phyloP scores from a whole-genome alignment of 345 rosid species.

The Eucalyptus guilfoylei region DNA sequence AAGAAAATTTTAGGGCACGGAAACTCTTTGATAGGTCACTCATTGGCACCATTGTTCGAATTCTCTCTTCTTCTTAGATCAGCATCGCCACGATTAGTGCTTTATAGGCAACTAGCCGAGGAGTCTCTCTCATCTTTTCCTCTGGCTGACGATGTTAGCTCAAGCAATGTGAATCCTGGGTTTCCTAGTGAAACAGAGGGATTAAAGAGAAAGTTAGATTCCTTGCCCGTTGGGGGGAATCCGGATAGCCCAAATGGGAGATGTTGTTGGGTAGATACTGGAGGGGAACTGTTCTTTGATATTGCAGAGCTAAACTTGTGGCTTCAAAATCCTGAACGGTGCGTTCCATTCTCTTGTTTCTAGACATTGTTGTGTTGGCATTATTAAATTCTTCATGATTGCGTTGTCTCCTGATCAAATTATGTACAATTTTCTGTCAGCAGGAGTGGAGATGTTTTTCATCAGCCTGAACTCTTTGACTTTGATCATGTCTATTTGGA shows the following conservation, averaged over 20 bases:
- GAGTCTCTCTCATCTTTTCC: conserved; percentile 95
- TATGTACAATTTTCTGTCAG: not conserved
- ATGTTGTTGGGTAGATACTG: conserved; percentile 97
- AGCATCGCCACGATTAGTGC: conserved; percentile 84
- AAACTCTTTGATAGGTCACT: conserved; percentile 31
- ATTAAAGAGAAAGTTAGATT: conserved; percentile 16
- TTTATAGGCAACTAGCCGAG: conserved; percentile 82
- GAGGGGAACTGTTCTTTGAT: conserved; percentile 64
- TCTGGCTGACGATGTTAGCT: conserved; percentile 32
- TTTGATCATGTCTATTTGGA: conserved; percentile 72
- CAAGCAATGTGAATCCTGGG: conserved; percentile 1
- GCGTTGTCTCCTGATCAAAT: not conserved
- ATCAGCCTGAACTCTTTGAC: conserved; percentile 77
- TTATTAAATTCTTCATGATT: not conserved
- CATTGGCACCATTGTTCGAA: conserved; percentile 58
- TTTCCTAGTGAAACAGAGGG: conserved; percentile 5
- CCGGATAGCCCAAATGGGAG: conserved; percentile 42
- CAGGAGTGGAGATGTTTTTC: conserved; percentile 53
- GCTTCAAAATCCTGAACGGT: conserved; percentile 43
- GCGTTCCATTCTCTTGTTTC: conserved; percentile 3
- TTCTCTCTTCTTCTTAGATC: conserved; percentile 83
- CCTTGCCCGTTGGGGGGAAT: conserved; percentile 39
- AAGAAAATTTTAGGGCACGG: conserved; percentile 45
- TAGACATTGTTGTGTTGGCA: not conserved
- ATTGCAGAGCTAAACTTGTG: conserved; percentile 49